Evolutionary conservation across 148 eudicot species (phyloP), one percentile per base, ranked within the genome.

Genomic region (Chenopodium album): DNA sequence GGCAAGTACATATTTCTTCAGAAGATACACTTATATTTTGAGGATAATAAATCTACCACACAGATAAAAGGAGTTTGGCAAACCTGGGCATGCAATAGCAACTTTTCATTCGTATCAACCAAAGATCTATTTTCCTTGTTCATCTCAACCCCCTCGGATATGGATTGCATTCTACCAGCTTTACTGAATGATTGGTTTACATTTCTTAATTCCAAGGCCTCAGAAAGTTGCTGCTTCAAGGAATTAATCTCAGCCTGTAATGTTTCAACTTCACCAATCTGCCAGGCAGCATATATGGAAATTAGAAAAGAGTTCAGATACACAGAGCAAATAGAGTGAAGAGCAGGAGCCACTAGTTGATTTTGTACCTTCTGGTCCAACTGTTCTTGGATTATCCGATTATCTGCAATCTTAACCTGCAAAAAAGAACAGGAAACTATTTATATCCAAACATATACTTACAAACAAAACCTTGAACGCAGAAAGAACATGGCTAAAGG

Each of bases 311-410:
- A 23, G 41, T 29, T 44, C 31, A 11, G 10, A 31, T 17, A 71
- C 4, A 20, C 26, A 13, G 46, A 47, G 63, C 77, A 68, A 60
- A 60, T 16, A 76, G 76, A 56, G 22, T 29, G n/a, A 80, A 22
- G 37, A 7, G 59, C 63, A 64, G 56, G 70, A 59, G 52, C 28
- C 28, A 12, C 54, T 63, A 23, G 20, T 56, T 79, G 66, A 69
- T 71, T 48, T 6, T 37, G 9, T 86, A 94, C 99, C 95, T 96
- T 96, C 77, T 91, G 90, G 87, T 85, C 88, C 84, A 96, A 90
- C 91, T 96, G 99, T 85, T 94, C 99, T 82, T 96, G 99, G 83
- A 94, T 92, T 87, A 96, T 87, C 82, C 99, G 87, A 84, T 96
- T 96, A 87, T 96, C 99, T 34, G 97, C 99, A 72, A 85, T 85